Base-by-base conservation (phyloP, 2,329 filamentous ascomycete species). In the Incumbomyces delicatus region DNA sequence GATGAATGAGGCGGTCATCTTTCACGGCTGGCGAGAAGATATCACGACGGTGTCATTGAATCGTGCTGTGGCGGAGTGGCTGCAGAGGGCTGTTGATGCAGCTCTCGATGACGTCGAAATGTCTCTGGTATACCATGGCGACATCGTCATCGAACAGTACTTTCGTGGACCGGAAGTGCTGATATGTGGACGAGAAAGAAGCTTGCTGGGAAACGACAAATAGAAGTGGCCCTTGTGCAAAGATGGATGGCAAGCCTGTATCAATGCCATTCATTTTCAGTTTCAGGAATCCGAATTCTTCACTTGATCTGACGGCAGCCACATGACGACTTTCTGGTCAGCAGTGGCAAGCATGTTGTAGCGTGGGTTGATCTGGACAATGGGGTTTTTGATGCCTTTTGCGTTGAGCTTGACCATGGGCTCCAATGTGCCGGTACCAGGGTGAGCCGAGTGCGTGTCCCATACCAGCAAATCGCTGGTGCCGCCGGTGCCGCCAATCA, bases 331-430 rank as follows among this genome's bases (percentile, higher is more conserved):
- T 45, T 95, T 88, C 60, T 83, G 83, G 58, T 96, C 89, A 2
- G 87, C 92, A 37, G 83, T 92, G 7, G 87, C 89, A 55, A 96
- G 76, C 70, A 95, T 81, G 65, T 96, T 95, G 65, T 84, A 92
- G 41, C 89, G 77, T 20, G 89, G 92, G 61, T 95, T 96, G 63
- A 88, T 92, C 17, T 85, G 86, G 35, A 95, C 73, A 11, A 94
- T 76, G 1, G 84, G 84, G 43, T 79, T 66, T 78, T 80, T 61
- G 47, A 56, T 54, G 72, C 80, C 68, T 76, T 66, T 59, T 50
- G 68, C 63, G 44, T 66, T 59, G 39, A 72, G 49, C 38, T 54
- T 66, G 36, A 58, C 54, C 44, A 62, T 59, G 2, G 70, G 68
- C 37, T 65, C 60, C 52, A 66, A 55, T 83, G 80, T 34, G 77